Evolutionary conservation across 139 green algal genomes (phyloP).

Genomic region (Volvox reticuliferus): DNA sequence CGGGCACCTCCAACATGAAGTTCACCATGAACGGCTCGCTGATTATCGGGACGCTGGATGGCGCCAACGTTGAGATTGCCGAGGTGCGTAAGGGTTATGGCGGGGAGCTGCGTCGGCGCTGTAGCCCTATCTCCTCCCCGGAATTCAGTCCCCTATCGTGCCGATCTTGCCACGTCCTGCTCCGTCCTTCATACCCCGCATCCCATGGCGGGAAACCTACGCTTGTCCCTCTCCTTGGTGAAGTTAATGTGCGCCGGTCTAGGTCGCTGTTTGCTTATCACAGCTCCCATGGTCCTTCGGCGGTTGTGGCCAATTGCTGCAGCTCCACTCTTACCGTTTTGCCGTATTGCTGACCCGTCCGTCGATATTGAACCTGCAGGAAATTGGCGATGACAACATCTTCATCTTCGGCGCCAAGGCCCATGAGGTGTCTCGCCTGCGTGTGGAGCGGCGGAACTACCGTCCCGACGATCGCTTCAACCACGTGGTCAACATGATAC

Average conservation of each 20-base stretch:
- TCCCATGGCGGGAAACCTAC: too few species aligned
- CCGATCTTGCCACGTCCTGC: too few species aligned
- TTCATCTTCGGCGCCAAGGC: constrained; percentile 90
- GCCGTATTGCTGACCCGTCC: too few species aligned
- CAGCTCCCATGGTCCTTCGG: too few species aligned
- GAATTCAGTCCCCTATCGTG: too few species aligned
- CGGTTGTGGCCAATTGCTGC: too few species aligned
- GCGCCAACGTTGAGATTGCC: constrained; percentile 99
- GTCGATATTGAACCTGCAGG: neutral
- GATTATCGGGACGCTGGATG: constrained; percentile 99
- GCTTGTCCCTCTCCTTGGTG: too few species aligned
- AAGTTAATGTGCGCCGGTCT: too few species aligned
- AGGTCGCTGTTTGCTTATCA: too few species aligned
- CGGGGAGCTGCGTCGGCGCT: neutral
- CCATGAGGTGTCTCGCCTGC: constrained; percentile 71
- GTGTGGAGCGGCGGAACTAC: constrained; percentile 71
- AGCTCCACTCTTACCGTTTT: too few species aligned
- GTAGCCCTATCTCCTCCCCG: too few species aligned
- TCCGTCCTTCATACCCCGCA: too few species aligned
- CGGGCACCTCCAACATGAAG: constrained; percentile 99
- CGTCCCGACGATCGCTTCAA: constrained; percentile 81
- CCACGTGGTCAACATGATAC: constrained; percentile 85
- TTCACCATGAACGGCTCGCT: constrained; percentile 98
- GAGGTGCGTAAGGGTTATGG: constrained; percentile 64
- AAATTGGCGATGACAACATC: constrained; percentile 87